Conservation (phyloP, 106 monocot genomes). For the Vanilla planifolia region DNA sequence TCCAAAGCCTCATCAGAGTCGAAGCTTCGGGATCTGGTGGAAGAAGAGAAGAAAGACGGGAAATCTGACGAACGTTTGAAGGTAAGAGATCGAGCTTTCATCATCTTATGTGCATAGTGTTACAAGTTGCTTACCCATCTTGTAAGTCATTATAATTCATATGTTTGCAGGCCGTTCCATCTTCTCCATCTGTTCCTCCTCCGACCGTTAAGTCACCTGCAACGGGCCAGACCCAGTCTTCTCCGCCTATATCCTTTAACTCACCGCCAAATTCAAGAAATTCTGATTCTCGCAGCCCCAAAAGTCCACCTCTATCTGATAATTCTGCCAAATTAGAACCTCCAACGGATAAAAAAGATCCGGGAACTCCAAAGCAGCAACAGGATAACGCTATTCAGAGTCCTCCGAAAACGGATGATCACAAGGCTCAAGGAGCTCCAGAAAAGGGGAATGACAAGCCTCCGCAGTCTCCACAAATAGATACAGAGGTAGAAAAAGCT, state of each 20-base stretch:
- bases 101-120: not conserved
- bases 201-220: not conserved
- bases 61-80: conserved; percentile 1
- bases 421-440: not conserved
- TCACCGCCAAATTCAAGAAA: not conserved
- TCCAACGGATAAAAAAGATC: not conserved
- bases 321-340: not conserved
- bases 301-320: not conserved
- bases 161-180: conserved; percentile 3
- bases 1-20: not conserved
- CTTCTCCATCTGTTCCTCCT: not conserved
- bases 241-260: not conserved
- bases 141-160: not conserved
- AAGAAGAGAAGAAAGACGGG: conserved; percentile 9
- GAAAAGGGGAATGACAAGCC: not conserved
- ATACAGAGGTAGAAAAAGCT: not conserved
- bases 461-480: not conserved
- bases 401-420: conserved; percentile 1
- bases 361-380: not conserved
- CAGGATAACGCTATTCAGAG: not conserved
- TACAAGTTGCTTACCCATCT: too few species aligned
- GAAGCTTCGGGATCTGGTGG: not conserved
- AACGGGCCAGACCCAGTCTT: not conserved
- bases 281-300: not conserved
- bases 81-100: not conserved